Evolutionary conservation across 371 early-diverging fungal species (phyloP).

Genomic region (Dentiscutata heterogama): DNA sequence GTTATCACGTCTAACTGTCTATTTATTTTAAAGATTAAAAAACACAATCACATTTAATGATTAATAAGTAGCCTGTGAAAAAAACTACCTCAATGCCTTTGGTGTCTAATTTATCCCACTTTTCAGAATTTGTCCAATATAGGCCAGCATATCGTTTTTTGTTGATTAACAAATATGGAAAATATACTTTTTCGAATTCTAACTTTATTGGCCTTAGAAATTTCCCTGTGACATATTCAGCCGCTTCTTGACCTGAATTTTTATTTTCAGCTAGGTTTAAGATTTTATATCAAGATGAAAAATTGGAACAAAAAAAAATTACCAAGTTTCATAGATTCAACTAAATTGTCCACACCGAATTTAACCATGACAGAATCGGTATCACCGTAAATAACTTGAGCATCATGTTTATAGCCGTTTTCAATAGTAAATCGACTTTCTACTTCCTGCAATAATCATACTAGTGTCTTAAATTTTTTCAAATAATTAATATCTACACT

Average conservation of each 20-base stretch:
- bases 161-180: constrained; percentile 98
- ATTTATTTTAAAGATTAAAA: too few relatives aligned
- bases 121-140: constrained; percentile 96
- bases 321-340: constrained; percentile 92
- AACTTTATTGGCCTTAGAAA: constrained; percentile 98
- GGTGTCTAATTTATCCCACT: constrained; percentile 97
- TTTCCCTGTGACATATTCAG: constrained; percentile 84
- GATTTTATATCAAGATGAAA: background rate
- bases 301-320: constrained; percentile 11
- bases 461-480: background rate
- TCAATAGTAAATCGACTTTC: constrained; percentile 86
- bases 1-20: constrained; percentile 99
- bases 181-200: constrained; percentile 99
- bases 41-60: constrained; percentile 8
- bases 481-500: background rate
- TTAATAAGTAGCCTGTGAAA: background rate
- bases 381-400: constrained; percentile 99
- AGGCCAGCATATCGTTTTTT: constrained; percentile 99
- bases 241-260: constrained; percentile 77
- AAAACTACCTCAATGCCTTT: constrained; percentile 97
- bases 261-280: constrained; percentile 9
- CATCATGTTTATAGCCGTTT: constrained; percentile 93
- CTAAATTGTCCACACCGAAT: constrained; percentile 86
- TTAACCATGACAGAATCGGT: constrained; percentile 99
- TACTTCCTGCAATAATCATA: constrained; percentile 65